Percentiles rank a stretch among this genome's conserved stretches.
Conservation (phyloP, 192 early-diverging fungal species). For the Coemansia sp. region DNA sequence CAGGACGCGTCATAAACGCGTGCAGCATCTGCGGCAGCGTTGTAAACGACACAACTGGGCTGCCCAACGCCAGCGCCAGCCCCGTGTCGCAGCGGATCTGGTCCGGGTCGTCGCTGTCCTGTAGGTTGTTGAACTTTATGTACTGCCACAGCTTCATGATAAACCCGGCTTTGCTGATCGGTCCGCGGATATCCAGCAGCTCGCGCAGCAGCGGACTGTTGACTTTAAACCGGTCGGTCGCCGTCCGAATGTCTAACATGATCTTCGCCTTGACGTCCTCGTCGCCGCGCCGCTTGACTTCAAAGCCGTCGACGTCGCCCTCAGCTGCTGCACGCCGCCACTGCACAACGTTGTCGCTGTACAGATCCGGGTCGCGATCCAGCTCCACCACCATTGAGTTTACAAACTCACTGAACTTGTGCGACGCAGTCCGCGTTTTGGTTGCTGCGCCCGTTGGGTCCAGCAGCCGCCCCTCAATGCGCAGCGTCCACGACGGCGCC, state of each 20-base stretch:
- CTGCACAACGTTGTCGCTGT: slow-evolving; percentile 61
- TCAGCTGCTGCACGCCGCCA: slow-evolving; percentile 41
- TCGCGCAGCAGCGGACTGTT: slow-evolving; percentile 65
- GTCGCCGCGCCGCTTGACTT: slow-evolving; percentile 91
- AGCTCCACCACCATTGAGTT: slow-evolving; percentile 82
- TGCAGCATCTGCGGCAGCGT: slow-evolving; percentile 80
- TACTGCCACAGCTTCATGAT: slow-evolving; percentile 95
- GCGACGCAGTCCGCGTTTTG: slow-evolving; percentile 57
- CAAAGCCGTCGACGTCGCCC: slow-evolving; percentile 73
- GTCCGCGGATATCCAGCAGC: slow-evolving; percentile 70
- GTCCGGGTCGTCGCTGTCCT: slow-evolving; percentile 87
- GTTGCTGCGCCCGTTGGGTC: slow-evolving; percentile 65
- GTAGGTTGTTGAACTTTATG: slow-evolving; percentile 87
- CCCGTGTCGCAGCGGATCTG: slow-evolving; percentile 80
- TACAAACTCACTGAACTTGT: slow-evolving; percentile 88
- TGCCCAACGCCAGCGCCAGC: slow-evolving; percentile 69
- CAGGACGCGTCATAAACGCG: slow-evolving; percentile 70
- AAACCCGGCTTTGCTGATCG: slow-evolving; percentile 51
- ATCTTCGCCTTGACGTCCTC: slow-evolving; percentile 79
- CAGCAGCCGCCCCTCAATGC: slow-evolving; percentile 84
- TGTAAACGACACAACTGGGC: slow-evolving; percentile 70
- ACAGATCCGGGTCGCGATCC: slow-evolving; percentile 73
- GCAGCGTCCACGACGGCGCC: slow-evolving; percentile 87
- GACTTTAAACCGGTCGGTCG: slow-evolving; percentile 80
- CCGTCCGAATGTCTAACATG: slow-evolving; percentile 73